phyloP scores from a whole-genome alignment of 2,329 filamentous ascomycete genomes.

The Pestalotiopsis fici region DNA sequence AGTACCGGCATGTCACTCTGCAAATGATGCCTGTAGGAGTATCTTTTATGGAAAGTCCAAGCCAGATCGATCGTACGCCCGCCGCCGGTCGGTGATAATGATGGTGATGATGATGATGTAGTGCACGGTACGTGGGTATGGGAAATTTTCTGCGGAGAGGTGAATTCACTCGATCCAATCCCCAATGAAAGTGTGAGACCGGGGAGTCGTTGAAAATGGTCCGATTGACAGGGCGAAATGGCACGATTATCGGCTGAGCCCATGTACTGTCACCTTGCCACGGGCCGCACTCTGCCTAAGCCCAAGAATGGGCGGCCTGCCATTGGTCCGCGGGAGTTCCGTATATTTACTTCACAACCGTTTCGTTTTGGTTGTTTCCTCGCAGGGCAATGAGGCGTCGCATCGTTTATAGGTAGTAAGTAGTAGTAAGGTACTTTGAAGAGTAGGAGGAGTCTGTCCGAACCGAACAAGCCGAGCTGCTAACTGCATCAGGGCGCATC shows the following conservation, averaged over 20 bases:
- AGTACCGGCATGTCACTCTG: background rate
- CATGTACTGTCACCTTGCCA: background rate
- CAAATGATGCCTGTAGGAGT: background rate
- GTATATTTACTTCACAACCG: background rate
- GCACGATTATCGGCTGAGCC: constrained; percentile 3
- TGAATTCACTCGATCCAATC: background rate
- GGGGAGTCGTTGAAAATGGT: background rate
- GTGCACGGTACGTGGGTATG: background rate
- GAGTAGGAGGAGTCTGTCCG: background rate
- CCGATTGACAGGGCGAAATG: background rate
- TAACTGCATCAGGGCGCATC: background rate
- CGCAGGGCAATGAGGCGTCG: background rate
- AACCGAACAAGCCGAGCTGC: background rate
- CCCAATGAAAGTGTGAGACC: background rate
- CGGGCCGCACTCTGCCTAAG: constrained; percentile 5
- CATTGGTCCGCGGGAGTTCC: background rate
- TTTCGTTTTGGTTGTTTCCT: background rate
- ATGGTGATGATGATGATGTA: background rate
- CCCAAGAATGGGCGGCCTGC: background rate
- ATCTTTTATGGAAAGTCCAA: background rate
- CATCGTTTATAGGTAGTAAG: no score
- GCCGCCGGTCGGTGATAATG: background rate
- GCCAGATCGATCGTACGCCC: background rate
- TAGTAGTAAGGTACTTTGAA: background rate
- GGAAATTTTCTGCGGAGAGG: background rate